phyloP scores from a whole-genome alignment of 441 rosid genomes.

The Cnidoscolus chayamansa region DNA sequence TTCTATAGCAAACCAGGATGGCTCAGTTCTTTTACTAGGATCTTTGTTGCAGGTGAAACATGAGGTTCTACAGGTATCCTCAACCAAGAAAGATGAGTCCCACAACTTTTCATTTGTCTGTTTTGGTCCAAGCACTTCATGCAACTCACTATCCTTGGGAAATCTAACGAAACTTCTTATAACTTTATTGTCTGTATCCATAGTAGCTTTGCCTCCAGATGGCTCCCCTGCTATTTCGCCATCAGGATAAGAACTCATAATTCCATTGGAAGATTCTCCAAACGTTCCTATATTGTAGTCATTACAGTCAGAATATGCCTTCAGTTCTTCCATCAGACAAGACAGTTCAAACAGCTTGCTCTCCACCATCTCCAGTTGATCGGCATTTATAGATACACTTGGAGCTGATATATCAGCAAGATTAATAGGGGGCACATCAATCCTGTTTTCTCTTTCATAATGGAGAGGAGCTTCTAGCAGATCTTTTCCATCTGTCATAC shows the following conservation, averaged over 20 bases:
- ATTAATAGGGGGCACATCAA: constrained; percentile 16
- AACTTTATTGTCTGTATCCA: constrained; percentile 7
- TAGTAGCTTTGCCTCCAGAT: constrained; percentile 21
- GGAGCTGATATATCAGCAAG: constrained; percentile 29
- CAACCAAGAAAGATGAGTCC: constrained; percentile 22
- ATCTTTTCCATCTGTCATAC: constrained; percentile 17
- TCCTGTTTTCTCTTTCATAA: constrained; percentile 20
- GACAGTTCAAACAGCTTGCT: constrained; percentile 37
- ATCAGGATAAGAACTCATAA: constrained; percentile 20
- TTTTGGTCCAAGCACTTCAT: constrained; percentile 44
- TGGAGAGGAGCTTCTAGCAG: constrained; percentile 25
- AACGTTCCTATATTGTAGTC: constrained; percentile 15
- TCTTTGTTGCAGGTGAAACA: constrained; percentile 16
- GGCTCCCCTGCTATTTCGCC: constrained; percentile 18
- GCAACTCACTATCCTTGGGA: constrained; percentile 44
- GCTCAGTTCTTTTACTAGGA: constrained; percentile 23
- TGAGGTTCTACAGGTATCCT: constrained; percentile 18
- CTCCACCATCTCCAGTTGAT: constrained; percentile 32
- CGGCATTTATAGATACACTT: constrained; percentile 20
- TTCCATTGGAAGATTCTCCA: constrained; percentile 26
- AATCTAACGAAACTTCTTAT: constrained; percentile 30
- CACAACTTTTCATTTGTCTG: constrained; percentile 23
- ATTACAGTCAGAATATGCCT: constrained; percentile 24
- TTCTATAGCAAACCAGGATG: constrained; percentile 24
- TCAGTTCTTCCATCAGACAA: constrained; percentile 36